Evolutionary conservation across 1,284 basidiomycete genomes (phyloP), one percentile per base, ranked within the genome.

Genomic region (Ustilago sp.): DNA sequence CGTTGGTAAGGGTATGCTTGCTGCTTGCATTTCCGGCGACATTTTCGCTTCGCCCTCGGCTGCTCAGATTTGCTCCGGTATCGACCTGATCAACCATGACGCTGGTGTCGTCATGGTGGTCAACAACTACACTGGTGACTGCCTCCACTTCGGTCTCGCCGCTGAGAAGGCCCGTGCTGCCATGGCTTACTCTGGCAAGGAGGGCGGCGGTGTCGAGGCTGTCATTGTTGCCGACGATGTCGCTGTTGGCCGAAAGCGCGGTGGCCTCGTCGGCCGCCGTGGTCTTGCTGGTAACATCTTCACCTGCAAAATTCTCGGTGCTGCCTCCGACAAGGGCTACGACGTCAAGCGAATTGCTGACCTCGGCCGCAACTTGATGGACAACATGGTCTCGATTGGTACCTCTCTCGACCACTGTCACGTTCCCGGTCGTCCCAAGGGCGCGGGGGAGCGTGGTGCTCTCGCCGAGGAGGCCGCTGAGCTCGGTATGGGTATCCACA

Each of bases 321-420:
- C 85, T 9, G 85, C 77, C n/a, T 67, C 83, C 3, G 74, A 83
- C 56, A 74, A 77, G 53, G 83, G 80, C 52, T 34, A 71, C 43
- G 80, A 80, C 31, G 80, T 84, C 43, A 71, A 81, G 71, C 63
- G 76, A 23, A 61, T 85, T 39, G 85, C 74, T 51, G 77, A 79
- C 57, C 76, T 87, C 43, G 86, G 39, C 91, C 93, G 83, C 91
- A 92, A 86, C 91, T 80, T 89, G 3, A 88, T 88, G 12, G 84
- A 77, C 34, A 88, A 88, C 77, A 81, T 90, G 23, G 87, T 87
- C 15, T 89, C 89, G 63, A 85, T 90, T 11, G 90, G 89, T 8
- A 88, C 89, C 35, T 89, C 89, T 39, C 83, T 90, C 39, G 89
- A 88, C 52, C 90, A 90, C 81, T 90, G 90, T 77, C 89, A 90